phyloP scores from a whole-genome alignment of 2,329 filamentous ascomycete species.

The Fusarium setosum region DNA sequence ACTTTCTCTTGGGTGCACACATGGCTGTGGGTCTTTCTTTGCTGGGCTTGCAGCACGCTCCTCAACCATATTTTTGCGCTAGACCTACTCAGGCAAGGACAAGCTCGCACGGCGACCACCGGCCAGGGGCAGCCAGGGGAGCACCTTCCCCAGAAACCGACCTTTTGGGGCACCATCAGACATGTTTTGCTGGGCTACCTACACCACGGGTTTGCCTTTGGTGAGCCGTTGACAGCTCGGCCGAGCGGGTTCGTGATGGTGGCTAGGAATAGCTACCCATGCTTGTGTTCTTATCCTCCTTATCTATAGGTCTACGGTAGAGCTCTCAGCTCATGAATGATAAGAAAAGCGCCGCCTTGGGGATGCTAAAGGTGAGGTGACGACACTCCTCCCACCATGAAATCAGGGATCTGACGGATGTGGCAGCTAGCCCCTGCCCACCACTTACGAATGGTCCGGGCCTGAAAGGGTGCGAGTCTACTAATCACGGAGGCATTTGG shows the following conservation, averaged over 20 bases:
- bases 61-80: conserved; percentile 58
- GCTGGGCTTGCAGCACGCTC: conserved; percentile 45
- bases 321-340: conserved; percentile 29
- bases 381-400: conserved; percentile 34
- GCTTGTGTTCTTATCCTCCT: conserved; percentile 14
- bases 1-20: conserved; percentile 40
- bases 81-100: conserved; percentile 43
- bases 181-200: conserved; percentile 36
- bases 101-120: conserved; percentile 27
- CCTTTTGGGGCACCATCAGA: conserved; percentile 47
- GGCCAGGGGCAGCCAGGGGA: conserved; percentile 43
- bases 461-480: conserved; percentile 15
- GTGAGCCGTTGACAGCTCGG: conserved; percentile 39
- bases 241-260: conserved; percentile 36
- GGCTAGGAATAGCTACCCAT: neutral
- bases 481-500: conserved; percentile 4
- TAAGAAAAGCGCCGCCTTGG: conserved; percentile 19
- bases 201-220: conserved; percentile 26
- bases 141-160: conserved; percentile 44
- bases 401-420: conserved; percentile 13
- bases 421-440: conserved; percentile 24
- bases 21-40: conserved; percentile 38
- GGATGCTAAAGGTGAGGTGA: conserved; percentile 30
- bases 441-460: conserved; percentile 23
- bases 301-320: conserved; percentile 33